phyloP scores from a whole-genome alignment of 805 yeast species.

The Kurtzmaniella fragi region DNA sequence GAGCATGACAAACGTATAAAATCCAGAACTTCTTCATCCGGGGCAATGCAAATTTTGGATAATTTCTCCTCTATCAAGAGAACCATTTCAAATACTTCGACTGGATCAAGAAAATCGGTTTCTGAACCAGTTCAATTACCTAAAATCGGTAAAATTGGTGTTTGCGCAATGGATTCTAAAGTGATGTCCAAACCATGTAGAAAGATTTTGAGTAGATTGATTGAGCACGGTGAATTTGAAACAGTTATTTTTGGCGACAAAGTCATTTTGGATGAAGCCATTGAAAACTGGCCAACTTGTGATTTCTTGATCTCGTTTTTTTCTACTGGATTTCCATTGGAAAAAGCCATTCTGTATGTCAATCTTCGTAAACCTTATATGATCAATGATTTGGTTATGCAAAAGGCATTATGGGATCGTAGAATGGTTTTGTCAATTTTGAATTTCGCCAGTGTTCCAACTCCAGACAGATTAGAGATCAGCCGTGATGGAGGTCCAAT shows the following conservation, averaged over 20 bases:
- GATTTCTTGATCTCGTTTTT: slow-evolving; percentile 91
- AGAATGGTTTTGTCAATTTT: slow-evolving; percentile 76
- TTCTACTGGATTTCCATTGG: slow-evolving; percentile 93
- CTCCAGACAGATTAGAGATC: slow-evolving; percentile 84
- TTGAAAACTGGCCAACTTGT: slow-evolving; percentile 99
- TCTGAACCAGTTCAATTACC: slow-evolving; percentile 50
- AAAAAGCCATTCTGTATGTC: slow-evolving; percentile 89
- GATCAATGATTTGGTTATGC: slow-evolving; percentile 85
- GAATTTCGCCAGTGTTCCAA: slow-evolving; percentile 79
- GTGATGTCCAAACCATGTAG: slow-evolving; percentile 95
- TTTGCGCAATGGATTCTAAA: slow-evolving; percentile 98
- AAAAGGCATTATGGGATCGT: slow-evolving; percentile 96
- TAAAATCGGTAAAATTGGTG: slow-evolving; percentile 89
- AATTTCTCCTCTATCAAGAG: slow-evolving; percentile 15
- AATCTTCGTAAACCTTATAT: slow-evolving; percentile 84
- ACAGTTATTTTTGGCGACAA: slow-evolving; percentile 96
- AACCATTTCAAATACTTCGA: slow-evolving; percentile 32
- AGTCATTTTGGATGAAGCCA: slow-evolving; percentile 86
- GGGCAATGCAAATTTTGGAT: slow-evolving; percentile 9
- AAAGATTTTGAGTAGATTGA: slow-evolving; percentile 78
- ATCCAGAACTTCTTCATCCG: slow-evolving; percentile 3
- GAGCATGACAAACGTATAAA: slow-evolving; percentile 1
- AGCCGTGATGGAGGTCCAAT: slow-evolving; percentile 97
- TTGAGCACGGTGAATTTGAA: slow-evolving; percentile 93
- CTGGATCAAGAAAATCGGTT: slow-evolving; percentile 24